Conservation (phyloP, 225 moss, liverwort and hornwort species). For the Marchantia polymorpha region DNA sequence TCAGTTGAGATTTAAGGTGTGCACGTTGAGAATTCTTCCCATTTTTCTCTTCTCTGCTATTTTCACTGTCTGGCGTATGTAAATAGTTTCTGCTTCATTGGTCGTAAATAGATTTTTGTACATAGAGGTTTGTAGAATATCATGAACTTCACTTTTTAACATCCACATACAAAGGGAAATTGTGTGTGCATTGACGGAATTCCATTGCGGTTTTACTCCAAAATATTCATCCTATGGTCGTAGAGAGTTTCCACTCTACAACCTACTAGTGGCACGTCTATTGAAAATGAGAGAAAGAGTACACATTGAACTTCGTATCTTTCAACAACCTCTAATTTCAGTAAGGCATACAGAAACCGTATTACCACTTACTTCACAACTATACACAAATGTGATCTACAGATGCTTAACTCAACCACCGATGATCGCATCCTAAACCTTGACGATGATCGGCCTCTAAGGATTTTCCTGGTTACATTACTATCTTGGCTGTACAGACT, state of each 20-base stretch:
- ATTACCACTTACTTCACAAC: constrained; percentile 6
- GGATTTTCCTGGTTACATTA: constrained; percentile 10
- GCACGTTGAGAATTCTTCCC: too few species aligned
- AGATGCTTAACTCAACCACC: background rate
- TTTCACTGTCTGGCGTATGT: too few species aligned
- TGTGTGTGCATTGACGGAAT: background rate
- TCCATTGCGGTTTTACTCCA: constrained; percentile 3
- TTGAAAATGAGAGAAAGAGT: background rate
- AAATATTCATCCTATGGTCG: constrained; percentile 20
- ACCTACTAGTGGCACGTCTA: constrained; percentile 3
- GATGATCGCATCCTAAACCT: constrained; percentile 13
- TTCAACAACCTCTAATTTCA: background rate
- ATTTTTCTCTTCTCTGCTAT: too few species aligned
- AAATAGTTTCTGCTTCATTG: too few species aligned
- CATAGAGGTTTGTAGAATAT: too few species aligned
- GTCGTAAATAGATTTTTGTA: too few species aligned
- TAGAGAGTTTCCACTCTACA: background rate
- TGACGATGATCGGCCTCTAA: background rate
- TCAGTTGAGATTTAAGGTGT: too few species aligned
- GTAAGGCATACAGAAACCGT: background rate
- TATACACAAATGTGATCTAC: constrained; percentile 13
- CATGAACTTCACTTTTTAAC: too few species aligned
- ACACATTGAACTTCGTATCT: background rate
- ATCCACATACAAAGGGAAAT: too few species aligned
- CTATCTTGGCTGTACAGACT: constrained; percentile 23